Evolutionary conservation across 495 filamentous ascomycete genomes (phyloP).

Genomic region (Chaetomidium leptoderma): DNA sequence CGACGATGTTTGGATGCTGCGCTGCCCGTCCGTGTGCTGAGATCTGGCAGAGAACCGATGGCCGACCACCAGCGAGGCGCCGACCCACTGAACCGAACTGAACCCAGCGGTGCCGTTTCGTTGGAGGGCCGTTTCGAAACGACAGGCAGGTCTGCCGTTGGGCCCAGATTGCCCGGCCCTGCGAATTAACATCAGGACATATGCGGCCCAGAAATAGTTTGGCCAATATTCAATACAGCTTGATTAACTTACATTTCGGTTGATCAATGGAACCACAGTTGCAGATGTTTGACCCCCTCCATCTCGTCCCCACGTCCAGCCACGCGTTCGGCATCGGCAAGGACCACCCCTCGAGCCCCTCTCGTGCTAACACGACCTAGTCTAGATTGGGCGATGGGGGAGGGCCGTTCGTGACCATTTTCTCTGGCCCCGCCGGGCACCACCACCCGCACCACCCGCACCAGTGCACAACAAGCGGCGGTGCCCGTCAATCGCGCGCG

Average conservation of each 20-base stretch:
- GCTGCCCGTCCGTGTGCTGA: neutral
- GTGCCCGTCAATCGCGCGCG: neutral
- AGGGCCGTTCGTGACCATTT: neutral
- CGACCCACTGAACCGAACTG: neutral
- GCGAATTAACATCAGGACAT: neutral
- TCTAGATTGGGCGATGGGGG: neutral
- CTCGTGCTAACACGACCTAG: neutral
- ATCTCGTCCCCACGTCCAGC: neutral
- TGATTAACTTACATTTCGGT: conserved; percentile 8
- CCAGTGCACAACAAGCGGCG: neutral
- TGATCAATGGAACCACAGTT: neutral
- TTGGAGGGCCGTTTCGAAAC: conserved; percentile 7
- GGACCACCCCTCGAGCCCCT: neutral
- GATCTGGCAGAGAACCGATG: too few species aligned
- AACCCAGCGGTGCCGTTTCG: neutral
- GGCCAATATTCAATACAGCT: neutral
- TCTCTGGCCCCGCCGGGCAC: neutral
- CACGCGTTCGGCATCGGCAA: neutral
- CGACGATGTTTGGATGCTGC: neutral
- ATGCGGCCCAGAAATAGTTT: neutral
- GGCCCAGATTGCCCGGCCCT: neutral
- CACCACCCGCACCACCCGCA: neutral
- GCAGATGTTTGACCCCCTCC: neutral
- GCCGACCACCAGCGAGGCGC: neutral
- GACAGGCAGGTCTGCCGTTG: neutral